A percentile compares a stretch with the other conserved stretches of the same genome.
These are phyloP conservation scores for Metrosideros polymorpha DNA, from an alignment of 441 rosid genomes.

Conservation along the genomic window DNA sequence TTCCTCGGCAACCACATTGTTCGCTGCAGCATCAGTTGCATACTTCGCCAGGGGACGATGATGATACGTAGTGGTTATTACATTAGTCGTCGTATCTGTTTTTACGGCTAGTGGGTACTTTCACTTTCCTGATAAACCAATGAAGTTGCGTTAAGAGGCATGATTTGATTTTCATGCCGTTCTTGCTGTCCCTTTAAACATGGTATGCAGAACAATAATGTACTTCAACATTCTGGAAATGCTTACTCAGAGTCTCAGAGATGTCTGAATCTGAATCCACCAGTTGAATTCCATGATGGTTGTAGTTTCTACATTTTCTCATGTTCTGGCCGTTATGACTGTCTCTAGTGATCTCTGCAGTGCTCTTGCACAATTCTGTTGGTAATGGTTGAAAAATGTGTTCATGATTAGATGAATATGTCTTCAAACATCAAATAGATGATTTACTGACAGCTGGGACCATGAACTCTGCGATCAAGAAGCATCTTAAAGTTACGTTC, in stretches of 20 bases:
- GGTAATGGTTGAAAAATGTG: neutral
- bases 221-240: neutral
- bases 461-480: neutral
- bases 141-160: neutral
- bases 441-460: neutral
- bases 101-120: neutral
- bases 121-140: constrained; percentile 1
- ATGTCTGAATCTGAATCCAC: neutral
- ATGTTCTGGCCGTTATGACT: neutral
- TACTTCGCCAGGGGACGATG: constrained; percentile 40
- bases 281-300: neutral
- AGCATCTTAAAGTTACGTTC: neutral
- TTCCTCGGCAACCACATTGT: constrained; percentile 49
- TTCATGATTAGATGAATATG: neutral
- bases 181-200: neutral
- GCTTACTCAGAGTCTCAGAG: neutral
- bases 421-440: neutral
- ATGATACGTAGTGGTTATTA: constrained; percentile 9
- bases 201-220: neutral
- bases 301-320: neutral
- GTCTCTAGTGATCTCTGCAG: neutral
- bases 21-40: constrained; percentile 59
- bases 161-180: neutral
- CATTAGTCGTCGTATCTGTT: neutral
- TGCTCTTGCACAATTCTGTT: neutral